Percentiles rank a stretch among this genome's conserved stretches.
These are phyloP conservation scores for Phaeoacremonium minimum DNA, from an alignment of 2,329 filamentous ascomycete species.

Conservation along the genomic window DNA sequence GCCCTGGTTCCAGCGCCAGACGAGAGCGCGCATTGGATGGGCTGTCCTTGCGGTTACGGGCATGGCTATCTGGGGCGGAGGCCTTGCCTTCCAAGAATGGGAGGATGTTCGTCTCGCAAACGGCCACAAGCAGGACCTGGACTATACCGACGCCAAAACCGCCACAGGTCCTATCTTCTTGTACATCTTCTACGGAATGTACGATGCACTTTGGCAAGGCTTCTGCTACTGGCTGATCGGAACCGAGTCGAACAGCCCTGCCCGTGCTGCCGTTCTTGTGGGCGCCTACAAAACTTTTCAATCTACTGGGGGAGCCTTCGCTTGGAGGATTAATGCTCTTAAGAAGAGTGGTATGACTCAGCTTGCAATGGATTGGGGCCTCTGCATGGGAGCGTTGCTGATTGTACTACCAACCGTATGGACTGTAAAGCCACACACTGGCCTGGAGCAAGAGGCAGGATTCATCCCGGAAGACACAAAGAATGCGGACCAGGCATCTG, in stretches of 20 bases:
- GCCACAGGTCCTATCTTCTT: conserved; percentile 63
- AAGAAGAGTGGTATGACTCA: conserved; percentile 30
- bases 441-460: conserved; percentile 17
- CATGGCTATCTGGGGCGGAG: conserved; percentile 53
- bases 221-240: conserved; percentile 57
- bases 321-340: conserved; percentile 37
- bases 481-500: too few species aligned
- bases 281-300: conserved; percentile 43
- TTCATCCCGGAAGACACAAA: too few species aligned
- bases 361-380: conserved; percentile 39
- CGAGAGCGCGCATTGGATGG: conserved; percentile 42
- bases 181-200: conserved; percentile 68
- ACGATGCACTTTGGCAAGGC: conserved; percentile 65
- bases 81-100: conserved; percentile 61
- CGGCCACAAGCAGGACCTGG: conserved; percentile 37
- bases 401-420: conserved; percentile 36
- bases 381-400: conserved; percentile 36
- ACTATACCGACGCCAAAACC: conserved; percentile 39
- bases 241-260: conserved; percentile 34
- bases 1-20: conserved; percentile 32
- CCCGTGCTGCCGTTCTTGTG: conserved; percentile 36
- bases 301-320: conserved; percentile 37
- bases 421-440: conserved; percentile 25
- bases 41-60: conserved; percentile 39
- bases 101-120: conserved; percentile 38